phyloP scores from a whole-genome alignment of 2,329 filamentous ascomycete genomes.

The Arthrobotrys entomopaga region DNA sequence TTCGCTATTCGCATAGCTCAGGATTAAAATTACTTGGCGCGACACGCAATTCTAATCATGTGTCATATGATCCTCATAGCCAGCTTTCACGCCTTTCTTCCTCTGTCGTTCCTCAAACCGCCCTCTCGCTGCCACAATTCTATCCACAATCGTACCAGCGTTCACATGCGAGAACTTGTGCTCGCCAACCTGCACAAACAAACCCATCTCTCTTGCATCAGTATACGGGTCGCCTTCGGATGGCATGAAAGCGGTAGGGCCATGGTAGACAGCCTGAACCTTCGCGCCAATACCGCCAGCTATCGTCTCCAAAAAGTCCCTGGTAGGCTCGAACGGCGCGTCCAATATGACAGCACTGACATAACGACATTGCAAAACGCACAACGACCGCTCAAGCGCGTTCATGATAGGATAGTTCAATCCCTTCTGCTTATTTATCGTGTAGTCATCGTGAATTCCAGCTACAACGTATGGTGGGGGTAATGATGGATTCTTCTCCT shows the following conservation, averaged over 20 bases:
- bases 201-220: constrained; percentile 80
- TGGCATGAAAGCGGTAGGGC: constrained; percentile 91
- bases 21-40: constrained; percentile 7
- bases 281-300: constrained; percentile 68
- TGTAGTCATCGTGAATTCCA: constrained; percentile 91
- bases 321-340: constrained; percentile 86
- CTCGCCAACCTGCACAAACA: constrained; percentile 80
- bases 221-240: constrained; percentile 66
- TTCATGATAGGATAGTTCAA: constrained; percentile 99
- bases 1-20: not conserved
- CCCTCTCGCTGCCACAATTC: constrained; percentile 86
- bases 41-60: constrained; percentile 33
- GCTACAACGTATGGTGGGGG: constrained; percentile 86
- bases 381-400: constrained; percentile 93
- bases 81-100: constrained; percentile 86
- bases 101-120: constrained; percentile 92
- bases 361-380: constrained; percentile 95
- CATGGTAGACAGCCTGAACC: constrained; percentile 82
- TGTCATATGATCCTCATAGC: constrained; percentile 69
- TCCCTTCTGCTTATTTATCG: constrained; percentile 96
- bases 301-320: constrained; percentile 77
- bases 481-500: constrained; percentile 74
- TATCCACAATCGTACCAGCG: constrained; percentile 86
- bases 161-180: constrained; percentile 90
- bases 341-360: constrained; percentile 88